These are phyloP conservation scores for Moesziomyces antarcticus DNA, from an alignment of 1,284 basidiomycete species.

Conservation along the genomic window DNA sequence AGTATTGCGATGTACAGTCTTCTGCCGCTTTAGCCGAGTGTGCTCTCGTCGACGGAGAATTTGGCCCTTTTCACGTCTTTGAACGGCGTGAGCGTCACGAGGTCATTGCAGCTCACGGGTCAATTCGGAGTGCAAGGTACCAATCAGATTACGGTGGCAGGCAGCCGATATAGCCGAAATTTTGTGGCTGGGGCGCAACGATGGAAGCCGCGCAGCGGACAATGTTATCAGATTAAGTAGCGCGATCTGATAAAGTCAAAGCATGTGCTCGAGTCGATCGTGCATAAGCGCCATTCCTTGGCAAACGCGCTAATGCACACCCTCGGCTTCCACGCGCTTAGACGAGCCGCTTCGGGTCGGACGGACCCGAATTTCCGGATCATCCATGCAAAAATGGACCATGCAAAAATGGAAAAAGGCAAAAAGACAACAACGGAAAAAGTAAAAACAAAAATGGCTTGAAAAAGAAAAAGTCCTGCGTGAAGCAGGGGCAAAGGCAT, in stretches of 20 bases:
- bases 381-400: background rate
- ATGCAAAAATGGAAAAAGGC: background rate
- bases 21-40: background rate
- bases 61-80: background rate
- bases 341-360: background rate
- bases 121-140: background rate
- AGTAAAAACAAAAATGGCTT: background rate
- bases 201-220: background rate
- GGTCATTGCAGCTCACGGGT: background rate
- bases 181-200: background rate
- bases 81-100: background rate
- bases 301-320: background rate
- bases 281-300: background rate
- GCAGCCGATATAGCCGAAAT: background rate
- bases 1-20: background rate
- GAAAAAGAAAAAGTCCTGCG: too few relatives aligned
- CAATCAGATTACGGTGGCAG: background rate
- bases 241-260: background rate
- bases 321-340: background rate
- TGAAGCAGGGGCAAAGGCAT: too few relatives aligned
- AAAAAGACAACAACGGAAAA: background rate
- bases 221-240: background rate
- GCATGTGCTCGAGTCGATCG: background rate
- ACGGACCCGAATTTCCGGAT: background rate
- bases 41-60: background rate